phyloP scores from a whole-genome alignment of 2,329 filamentous ascomycete species.

The Aspergillus oerlinghausenensis region DNA sequence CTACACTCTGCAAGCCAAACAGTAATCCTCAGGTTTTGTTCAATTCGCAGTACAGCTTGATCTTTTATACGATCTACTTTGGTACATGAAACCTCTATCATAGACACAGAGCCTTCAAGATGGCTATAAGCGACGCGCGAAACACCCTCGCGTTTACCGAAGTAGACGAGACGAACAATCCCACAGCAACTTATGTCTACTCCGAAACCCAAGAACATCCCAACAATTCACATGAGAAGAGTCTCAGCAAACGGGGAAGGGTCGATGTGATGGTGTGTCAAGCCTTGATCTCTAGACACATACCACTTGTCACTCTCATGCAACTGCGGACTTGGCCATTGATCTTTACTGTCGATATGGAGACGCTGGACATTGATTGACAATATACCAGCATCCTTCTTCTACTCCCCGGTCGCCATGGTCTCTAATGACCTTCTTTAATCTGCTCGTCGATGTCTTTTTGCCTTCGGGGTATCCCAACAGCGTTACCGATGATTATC shows the following conservation, averaged over 20 bases:
- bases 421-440: conserved; percentile 23
- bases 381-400: conserved; percentile 10
- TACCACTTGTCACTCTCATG: background rate
- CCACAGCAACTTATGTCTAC: conserved; percentile 48
- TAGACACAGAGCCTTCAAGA: conserved; percentile 1
- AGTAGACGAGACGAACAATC: conserved; percentile 48
- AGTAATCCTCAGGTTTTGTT: background rate
- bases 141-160: conserved; percentile 27
- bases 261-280: conserved; percentile 42
- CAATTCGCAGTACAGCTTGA: background rate
- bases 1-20: background rate
- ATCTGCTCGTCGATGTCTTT: conserved; percentile 64
- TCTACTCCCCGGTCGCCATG: conserved; percentile 16
- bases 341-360: background rate
- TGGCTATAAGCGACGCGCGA: conserved; percentile 10
- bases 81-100: background rate
- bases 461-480: conserved; percentile 83
- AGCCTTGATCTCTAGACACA: background rate
- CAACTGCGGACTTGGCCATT: background rate
- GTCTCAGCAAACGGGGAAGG: conserved; percentile 25
- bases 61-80: background rate
- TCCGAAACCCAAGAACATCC: conserved; percentile 22
- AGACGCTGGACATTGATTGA: background rate
- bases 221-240: background rate
- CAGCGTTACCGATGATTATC: conserved; percentile 79